Percentiles rank a stretch among this genome's conserved stretches.
Conservation (phyloP, 2,329 filamentous ascomycete genomes). For the Penicillium sp. region DNA sequence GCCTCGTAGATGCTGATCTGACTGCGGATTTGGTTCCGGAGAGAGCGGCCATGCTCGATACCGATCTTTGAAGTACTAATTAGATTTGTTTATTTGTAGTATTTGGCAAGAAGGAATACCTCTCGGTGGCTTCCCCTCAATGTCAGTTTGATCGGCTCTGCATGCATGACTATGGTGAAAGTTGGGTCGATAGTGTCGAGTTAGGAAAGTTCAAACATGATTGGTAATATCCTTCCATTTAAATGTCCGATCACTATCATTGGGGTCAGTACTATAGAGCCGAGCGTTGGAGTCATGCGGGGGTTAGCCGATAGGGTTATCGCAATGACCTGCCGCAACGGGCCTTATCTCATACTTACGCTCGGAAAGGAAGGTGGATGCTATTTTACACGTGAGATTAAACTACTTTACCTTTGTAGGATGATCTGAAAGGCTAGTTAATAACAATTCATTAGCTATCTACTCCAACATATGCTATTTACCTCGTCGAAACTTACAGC, state of each 20-base stretch:
- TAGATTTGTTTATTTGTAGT: not conserved
- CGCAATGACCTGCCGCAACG: slow-evolving; percentile 15
- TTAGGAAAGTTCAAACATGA: not conserved
- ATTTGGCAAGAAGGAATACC: slow-evolving; percentile 13
- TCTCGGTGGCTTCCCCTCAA: slow-evolving; percentile 28
- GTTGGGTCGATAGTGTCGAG: not conserved
- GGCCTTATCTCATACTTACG: not conserved
- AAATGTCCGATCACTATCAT: not conserved
- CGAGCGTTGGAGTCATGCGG: slow-evolving; percentile 21
- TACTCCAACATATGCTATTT: not conserved
- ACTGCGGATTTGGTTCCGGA: slow-evolving; percentile 41
- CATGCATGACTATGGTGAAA: slow-evolving; percentile 47
- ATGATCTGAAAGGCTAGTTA: too few species aligned
- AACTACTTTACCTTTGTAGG: not conserved
- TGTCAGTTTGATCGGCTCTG: slow-evolving; percentile 23
- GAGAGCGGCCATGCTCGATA: slow-evolving; percentile 45
- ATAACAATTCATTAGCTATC: too few species aligned
- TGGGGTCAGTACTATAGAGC: not conserved
- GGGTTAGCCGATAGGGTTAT: slow-evolving; percentile 12
- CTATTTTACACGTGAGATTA: not conserved
- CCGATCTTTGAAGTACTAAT: slow-evolving; percentile 47
- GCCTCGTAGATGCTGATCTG: slow-evolving; percentile 49
- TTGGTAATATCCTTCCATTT: not conserved
- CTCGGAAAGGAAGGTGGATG: slow-evolving; percentile 1
- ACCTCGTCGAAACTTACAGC: not conserved